Evolutionary conservation across 1,284 basidiomycete species (phyloP).

Genomic region (Bothia castanella): DNA sequence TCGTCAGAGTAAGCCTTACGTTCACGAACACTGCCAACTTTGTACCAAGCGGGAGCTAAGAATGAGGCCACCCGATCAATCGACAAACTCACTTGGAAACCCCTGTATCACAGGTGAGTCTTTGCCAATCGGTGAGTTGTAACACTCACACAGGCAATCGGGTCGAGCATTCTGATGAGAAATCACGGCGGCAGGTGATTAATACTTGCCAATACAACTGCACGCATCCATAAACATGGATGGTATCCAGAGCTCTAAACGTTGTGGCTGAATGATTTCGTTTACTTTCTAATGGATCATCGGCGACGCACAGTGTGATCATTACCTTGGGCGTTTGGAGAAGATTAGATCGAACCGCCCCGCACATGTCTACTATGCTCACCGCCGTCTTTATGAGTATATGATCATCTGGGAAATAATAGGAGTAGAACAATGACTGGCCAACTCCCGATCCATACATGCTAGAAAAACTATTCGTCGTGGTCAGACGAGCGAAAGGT

Average conservation of each 20-base stretch:
- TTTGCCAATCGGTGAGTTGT: neutral
- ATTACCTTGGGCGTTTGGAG: neutral
- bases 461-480: neutral
- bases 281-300: neutral
- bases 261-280: neutral
- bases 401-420: conserved; percentile 7
- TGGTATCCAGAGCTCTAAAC: conserved; percentile 5
- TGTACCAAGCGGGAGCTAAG: neutral
- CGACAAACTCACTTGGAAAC: conserved; percentile 2
- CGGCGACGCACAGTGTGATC: conserved; percentile 1
- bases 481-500: neutral
- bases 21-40: conserved; percentile 3
- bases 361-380: neutral
- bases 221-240: conserved; percentile 5
- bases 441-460: conserved; percentile 9
- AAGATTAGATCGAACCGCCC: neutral
- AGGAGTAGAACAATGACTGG: conserved; percentile 9
- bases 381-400: conserved; percentile 1
- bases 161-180: conserved; percentile 1
- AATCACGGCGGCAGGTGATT: conserved; percentile 4
- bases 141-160: conserved; percentile 4
- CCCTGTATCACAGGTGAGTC: neutral
- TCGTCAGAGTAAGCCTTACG: conserved; percentile 1
- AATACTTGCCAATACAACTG: conserved; percentile 8
- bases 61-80: neutral